Conservation (phyloP, 2,329 filamentous ascomycete species). For the Fusarium phyllophilum region DNA sequence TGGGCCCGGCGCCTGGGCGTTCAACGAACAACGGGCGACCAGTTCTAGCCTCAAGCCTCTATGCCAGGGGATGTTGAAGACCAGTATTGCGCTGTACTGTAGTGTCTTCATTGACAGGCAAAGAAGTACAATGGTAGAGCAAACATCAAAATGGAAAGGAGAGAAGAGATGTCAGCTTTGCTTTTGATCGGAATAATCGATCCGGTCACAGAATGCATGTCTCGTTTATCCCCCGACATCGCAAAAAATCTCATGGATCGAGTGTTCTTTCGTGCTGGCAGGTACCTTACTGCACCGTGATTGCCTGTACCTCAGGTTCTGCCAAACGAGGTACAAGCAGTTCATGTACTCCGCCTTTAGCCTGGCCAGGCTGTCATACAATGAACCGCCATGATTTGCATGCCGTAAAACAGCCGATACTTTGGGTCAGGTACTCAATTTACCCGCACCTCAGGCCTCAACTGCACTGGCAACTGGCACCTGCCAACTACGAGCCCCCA, state of each 20-base stretch:
- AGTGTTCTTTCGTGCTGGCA: slow-evolving; percentile 1
- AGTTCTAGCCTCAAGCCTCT: slow-evolving; percentile 14
- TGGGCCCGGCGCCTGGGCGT: slow-evolving; percentile 33
- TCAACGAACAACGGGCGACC: slow-evolving; percentile 38
- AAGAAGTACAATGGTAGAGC: neutral
- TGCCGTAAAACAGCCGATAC: slow-evolving; percentile 1
- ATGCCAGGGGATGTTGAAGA: slow-evolving; percentile 11
- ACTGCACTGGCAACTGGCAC: slow-evolving; percentile 35
- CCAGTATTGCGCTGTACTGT: neutral
- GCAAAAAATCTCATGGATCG: neutral
- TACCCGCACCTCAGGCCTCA: slow-evolving; percentile 24
- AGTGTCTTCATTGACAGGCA: neutral
- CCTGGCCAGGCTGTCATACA: slow-evolving; percentile 22
- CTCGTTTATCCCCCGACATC: slow-evolving; percentile 16
- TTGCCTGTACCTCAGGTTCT: neutral
- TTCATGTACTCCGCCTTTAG: slow-evolving; percentile 29
- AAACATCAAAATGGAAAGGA: neutral
- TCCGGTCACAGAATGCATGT: slow-evolving; percentile 18
- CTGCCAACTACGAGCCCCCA: slow-evolving; percentile 38
- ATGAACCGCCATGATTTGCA: neutral
- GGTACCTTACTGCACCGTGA: slow-evolving; percentile 16
- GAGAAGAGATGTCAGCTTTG: neutral
- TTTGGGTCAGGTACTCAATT: neutral
- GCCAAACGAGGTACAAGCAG: slow-evolving; percentile 15
- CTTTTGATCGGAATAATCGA: neutral